Percentiles rank a stretch among this genome's conserved stretches.
Conservation (phyloP, 1,284 basidiomycete genomes). For the Porogramme epimiltina region DNA sequence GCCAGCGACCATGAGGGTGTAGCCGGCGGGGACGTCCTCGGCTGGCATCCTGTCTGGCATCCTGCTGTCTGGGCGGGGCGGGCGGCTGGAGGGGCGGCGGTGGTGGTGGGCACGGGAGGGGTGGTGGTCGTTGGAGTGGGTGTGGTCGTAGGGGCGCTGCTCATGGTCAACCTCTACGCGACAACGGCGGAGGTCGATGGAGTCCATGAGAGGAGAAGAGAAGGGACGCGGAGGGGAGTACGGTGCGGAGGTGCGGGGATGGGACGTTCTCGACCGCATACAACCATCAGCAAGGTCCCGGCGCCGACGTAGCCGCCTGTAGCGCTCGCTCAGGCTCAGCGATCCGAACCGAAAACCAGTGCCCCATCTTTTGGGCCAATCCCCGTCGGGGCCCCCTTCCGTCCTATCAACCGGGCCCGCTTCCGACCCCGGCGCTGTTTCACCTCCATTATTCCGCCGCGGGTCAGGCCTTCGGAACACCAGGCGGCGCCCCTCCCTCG, state of each 20-base stretch:
- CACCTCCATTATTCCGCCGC: slow-evolving; percentile 17
- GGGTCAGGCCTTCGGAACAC: no score
- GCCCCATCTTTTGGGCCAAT: slow-evolving; percentile 16
- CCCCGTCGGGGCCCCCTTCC: slow-evolving; percentile 20
- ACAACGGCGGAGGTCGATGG: slow-evolving; percentile 44
- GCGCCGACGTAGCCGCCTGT: slow-evolving; percentile 29
- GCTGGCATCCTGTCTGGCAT: slow-evolving; percentile 17
- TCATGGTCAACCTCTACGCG: slow-evolving; percentile 44
- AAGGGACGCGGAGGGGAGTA: slow-evolving; percentile 30
- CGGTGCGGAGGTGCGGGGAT: slow-evolving; percentile 30
- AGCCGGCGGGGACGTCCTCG: slow-evolving; percentile 35
- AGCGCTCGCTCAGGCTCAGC: slow-evolving; percentile 25
- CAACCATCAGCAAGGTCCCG: slow-evolving; percentile 29
- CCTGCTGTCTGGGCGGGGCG: slow-evolving; percentile 19
- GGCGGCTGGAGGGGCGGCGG: slow-evolving; percentile 19
- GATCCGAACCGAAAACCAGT: slow-evolving; percentile 22
- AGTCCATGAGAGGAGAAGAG: slow-evolving; percentile 32
- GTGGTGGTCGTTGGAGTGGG: slow-evolving; percentile 38
- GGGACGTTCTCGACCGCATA: slow-evolving; percentile 27
- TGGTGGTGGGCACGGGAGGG: slow-evolving; percentile 34
- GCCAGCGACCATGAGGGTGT: slow-evolving; percentile 78
- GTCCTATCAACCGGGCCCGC: slow-evolving; percentile 26
- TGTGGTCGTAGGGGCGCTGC: slow-evolving; percentile 34
- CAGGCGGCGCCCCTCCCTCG: no score
- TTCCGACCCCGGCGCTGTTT: slow-evolving; percentile 19